Evolutionary conservation across 2,329 filamentous ascomycete species (phyloP).

Genomic region (Aspergillus ochraceus): DNA sequence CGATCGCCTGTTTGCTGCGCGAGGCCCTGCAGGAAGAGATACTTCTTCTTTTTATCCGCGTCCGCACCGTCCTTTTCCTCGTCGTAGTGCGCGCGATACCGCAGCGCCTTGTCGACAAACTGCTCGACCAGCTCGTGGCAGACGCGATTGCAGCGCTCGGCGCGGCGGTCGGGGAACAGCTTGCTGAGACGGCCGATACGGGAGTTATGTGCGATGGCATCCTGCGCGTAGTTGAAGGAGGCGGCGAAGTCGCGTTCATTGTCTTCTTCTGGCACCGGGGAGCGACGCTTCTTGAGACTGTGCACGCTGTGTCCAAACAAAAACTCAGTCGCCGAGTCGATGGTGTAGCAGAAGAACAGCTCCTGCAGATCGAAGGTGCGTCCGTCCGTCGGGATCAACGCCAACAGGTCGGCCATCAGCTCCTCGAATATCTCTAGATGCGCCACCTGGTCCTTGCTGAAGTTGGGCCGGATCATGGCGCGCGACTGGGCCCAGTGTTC

Average conservation of each 20-base stretch:
- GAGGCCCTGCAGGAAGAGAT: constrained; percentile 50
- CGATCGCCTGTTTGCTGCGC: constrained; percentile 45
- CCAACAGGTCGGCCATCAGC: constrained; percentile 23
- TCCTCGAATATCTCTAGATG: constrained; percentile 28
- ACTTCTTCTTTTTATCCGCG: constrained; percentile 23
- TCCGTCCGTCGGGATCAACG: constrained; percentile 24
- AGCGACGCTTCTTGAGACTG: constrained; percentile 44
- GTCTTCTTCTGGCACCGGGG: constrained; percentile 17
- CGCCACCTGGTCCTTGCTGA: constrained; percentile 27
- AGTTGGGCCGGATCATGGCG: constrained; percentile 51
- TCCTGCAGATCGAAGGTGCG: constrained; percentile 27
- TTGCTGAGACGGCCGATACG: constrained; percentile 16
- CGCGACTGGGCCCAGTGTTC: constrained; percentile 55
- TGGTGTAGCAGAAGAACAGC: constrained; percentile 48
- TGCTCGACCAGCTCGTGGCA: constrained; percentile 31
- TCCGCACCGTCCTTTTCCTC: constrained; percentile 18
- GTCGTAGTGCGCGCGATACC: constrained; percentile 19
- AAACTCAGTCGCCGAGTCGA: constrained; percentile 84
- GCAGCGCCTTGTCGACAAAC: constrained; percentile 43
- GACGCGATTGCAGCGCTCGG: constrained; percentile 35
- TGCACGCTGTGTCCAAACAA: constrained; percentile 65
- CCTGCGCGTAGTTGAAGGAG: constrained; percentile 32
- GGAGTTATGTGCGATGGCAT: constrained; percentile 17
- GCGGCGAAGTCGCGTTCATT: constrained; percentile 16
- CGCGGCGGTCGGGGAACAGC: constrained; percentile 19